These are phyloP conservation scores for Flaveria ramosissima DNA, from an alignment of 129 eudicot species.

Conservation along the genomic window DNA sequence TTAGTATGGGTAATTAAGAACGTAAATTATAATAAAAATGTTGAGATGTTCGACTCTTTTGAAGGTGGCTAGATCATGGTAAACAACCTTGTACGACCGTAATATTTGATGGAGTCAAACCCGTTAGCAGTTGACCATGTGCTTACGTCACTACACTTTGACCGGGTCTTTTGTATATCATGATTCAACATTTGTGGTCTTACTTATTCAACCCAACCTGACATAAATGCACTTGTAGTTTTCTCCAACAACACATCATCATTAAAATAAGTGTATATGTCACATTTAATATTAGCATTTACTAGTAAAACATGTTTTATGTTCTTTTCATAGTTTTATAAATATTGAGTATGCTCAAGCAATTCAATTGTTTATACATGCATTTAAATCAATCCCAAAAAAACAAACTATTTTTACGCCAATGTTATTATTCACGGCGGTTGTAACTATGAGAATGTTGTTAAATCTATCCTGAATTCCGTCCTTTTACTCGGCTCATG, in stretches of 20 bases:
- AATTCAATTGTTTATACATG: too few relatives aligned
- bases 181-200: slow-evolving; percentile 1
- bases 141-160: slow-evolving; percentile 20
- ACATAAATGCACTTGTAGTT: neutral
- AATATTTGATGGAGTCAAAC: slow-evolving; percentile 15
- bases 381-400: too few relatives aligned
- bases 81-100: neutral
- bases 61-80: neutral
- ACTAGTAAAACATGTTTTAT: too few relatives aligned
- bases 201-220: neutral
- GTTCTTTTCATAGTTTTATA: too few relatives aligned
- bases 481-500: too few relatives aligned
- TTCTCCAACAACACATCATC: neutral
- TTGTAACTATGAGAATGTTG: too few relatives aligned
- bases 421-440: too few relatives aligned
- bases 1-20: neutral
- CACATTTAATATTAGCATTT: neutral
- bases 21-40: neutral
- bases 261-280: neutral
- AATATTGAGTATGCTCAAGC: too few relatives aligned
- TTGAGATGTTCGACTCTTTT: neutral
- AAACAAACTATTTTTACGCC: too few relatives aligned
- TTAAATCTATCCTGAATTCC: too few relatives aligned
- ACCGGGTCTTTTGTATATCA: slow-evolving; percentile 12
- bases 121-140: slow-evolving; percentile 10